Conservation (phyloP, 176 grass and related monocot species). For the Oryza meyeriana region DNA sequence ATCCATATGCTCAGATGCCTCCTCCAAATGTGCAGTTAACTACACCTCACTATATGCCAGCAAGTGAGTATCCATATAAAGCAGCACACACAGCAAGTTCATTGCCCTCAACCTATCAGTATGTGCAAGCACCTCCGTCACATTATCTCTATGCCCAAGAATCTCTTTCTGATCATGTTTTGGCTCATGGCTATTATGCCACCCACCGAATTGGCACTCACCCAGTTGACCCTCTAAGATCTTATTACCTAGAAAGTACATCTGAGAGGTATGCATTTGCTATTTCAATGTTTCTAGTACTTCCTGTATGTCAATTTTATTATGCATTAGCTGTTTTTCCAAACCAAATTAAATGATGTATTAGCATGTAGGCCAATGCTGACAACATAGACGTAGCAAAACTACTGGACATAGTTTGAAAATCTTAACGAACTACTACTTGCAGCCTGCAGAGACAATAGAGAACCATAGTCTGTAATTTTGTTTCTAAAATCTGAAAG, state of each 20-base stretch:
- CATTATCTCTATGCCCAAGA: slow-evolving; percentile 19
- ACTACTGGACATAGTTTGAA: neutral
- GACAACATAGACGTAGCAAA: neutral
- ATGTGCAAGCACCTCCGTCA: slow-evolving; percentile 10
- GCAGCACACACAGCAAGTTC: slow-evolving; percentile 12
- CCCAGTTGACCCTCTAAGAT: slow-evolving; percentile 7
- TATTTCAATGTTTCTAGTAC: neutral
- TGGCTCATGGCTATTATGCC: slow-evolving; percentile 10
- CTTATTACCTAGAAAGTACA: slow-evolving; percentile 30
- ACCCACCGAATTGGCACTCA: slow-evolving; percentile 26
- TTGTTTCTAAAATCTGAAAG: neutral
- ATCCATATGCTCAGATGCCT: slow-evolving; percentile 21
- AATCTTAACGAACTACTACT: neutral
- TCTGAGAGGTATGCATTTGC: slow-evolving; percentile 36
- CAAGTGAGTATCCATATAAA: slow-evolving; percentile 25
- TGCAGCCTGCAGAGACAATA: neutral
- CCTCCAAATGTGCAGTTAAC: neutral
- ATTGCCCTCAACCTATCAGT: slow-evolving; percentile 7
- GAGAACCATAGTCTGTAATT: neutral
- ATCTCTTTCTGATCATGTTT: slow-evolving; percentile 1
- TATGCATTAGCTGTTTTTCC: neutral
- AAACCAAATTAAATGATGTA: neutral
- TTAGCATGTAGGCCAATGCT: neutral
- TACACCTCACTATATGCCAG: neutral
- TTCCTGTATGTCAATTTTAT: slow-evolving; percentile 10